Conservation (phyloP, 441 rosid genomes). For the Macaranga tanarius region DNA sequence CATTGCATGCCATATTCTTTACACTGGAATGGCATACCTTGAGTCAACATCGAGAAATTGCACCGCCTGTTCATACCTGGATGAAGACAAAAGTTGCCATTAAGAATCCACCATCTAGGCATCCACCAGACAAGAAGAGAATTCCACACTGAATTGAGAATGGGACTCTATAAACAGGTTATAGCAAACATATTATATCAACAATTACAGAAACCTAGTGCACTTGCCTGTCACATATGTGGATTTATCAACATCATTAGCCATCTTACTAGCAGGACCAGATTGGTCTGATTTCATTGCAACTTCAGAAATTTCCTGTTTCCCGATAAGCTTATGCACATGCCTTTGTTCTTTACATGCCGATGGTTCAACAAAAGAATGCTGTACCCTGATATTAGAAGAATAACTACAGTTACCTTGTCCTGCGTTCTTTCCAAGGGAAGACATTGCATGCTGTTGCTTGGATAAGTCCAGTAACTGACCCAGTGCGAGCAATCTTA, state of each 20-base stretch:
- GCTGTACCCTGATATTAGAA: constrained; percentile 27
- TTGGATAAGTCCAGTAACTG: constrained; percentile 46
- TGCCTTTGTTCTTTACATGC: constrained; percentile 25
- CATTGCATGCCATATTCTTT: constrained; percentile 28
- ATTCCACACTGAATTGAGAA: neutral
- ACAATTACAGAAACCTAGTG: neutral
- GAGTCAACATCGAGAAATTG: constrained; percentile 28
- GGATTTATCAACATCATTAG: constrained; percentile 21
- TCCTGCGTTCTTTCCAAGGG: constrained; percentile 31
- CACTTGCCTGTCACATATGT: constrained; percentile 33
- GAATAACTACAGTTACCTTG: constrained; percentile 24
- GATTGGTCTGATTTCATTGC: constrained; percentile 18
- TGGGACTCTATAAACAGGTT: constrained; percentile 16
- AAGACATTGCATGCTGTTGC: constrained; percentile 36
- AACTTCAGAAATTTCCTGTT: constrained; percentile 27
- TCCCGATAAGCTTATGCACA: constrained; percentile 21
- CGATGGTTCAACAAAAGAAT: constrained; percentile 32
- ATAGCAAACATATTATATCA: constrained; percentile 13
- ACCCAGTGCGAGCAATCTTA: constrained; percentile 43
- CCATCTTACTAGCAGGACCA: constrained; percentile 21
- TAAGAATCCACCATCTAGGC: neutral
- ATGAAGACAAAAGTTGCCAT: constrained; percentile 17
- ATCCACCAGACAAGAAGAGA: neutral
- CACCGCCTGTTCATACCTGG: constrained; percentile 33
- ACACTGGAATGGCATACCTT: constrained; percentile 25